Conservation (phyloP, 2,329 filamentous ascomycete genomes). For the Ambrosiella cleistominuta region DNA sequence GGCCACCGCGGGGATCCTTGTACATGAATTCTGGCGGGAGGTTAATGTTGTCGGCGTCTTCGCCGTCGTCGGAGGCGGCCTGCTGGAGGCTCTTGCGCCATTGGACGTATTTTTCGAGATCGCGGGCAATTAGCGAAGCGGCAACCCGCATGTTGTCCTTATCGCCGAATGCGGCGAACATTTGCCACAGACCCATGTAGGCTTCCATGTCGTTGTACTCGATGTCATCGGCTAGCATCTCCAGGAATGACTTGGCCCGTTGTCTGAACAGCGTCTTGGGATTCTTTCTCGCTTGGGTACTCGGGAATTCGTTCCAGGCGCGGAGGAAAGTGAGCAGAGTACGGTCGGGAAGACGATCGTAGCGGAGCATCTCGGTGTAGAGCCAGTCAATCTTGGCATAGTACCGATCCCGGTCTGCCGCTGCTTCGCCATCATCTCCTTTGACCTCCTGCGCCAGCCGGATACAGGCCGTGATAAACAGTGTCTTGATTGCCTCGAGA, state of each 20-base stretch:
- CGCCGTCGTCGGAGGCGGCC: background rate
- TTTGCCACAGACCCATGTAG: background rate
- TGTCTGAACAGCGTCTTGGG: background rate
- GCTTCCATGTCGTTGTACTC: background rate
- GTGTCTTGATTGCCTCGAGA: background rate
- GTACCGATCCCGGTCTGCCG: background rate
- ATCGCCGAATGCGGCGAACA: conserved; percentile 1
- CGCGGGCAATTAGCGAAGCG: background rate
- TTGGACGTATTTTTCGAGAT: background rate
- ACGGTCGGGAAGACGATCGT: background rate
- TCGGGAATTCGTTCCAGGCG: background rate
- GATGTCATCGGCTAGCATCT: conserved; percentile 3
- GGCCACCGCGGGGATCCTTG: background rate
- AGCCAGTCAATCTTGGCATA: background rate
- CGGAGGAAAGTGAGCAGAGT: background rate
- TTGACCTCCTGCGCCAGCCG: background rate
- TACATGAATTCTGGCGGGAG: background rate
- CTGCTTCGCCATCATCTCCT: background rate
- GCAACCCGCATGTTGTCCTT: background rate
- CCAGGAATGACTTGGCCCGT: background rate
- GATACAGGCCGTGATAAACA: background rate
- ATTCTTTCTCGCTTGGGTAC: background rate
- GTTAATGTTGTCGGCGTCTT: background rate
- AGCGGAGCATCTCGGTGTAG: background rate
- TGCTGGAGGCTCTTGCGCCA: background rate